phyloP scores from a whole-genome alignment of 257 asterid species.

The Gentiana macrophylla region DNA sequence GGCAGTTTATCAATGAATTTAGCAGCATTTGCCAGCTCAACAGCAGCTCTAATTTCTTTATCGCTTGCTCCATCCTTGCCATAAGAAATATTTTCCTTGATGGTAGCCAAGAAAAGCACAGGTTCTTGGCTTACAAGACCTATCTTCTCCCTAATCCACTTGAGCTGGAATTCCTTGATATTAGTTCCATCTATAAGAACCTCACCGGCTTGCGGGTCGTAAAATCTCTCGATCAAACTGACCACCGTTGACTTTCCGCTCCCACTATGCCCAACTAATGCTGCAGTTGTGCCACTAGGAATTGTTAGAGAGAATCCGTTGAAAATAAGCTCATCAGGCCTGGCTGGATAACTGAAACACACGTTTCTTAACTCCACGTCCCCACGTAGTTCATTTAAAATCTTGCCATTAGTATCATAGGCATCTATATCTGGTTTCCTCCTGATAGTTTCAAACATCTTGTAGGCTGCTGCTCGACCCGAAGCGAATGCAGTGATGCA shows the following conservation, averaged over 20 bases:
- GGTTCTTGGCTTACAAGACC: slow-evolving; percentile 93
- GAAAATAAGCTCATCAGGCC: slow-evolving; percentile 63
- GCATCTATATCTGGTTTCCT: slow-evolving; percentile 69
- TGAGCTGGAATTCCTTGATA: slow-evolving; percentile 69
- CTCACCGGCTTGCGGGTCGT: slow-evolving; percentile 68
- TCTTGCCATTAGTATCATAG: slow-evolving; percentile 49
- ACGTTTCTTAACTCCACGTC: slow-evolving; percentile 56
- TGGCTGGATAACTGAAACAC: slow-evolving; percentile 63
- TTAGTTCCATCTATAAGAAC: slow-evolving; percentile 59
- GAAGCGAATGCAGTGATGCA: slow-evolving; percentile 73
- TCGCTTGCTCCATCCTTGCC: slow-evolving; percentile 64
- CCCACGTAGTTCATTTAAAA: slow-evolving; percentile 46
- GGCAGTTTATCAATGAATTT: slow-evolving; percentile 44
- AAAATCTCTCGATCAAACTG: slow-evolving; percentile 68
- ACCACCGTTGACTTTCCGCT: slow-evolving; percentile 84
- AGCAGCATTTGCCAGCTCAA: slow-evolving; percentile 33
- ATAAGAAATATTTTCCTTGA: slow-evolving; percentile 69
- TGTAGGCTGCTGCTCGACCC: slow-evolving; percentile 77
- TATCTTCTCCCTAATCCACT: slow-evolving; percentile 75
- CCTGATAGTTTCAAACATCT: slow-evolving; percentile 67
- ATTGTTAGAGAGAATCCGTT: slow-evolving; percentile 52
- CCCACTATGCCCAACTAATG: slow-evolving; percentile 86
- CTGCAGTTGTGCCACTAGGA: slow-evolving; percentile 64
- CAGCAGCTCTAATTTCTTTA: slow-evolving; percentile 53
- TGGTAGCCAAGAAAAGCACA: slow-evolving; percentile 54